A percentile compares a stretch with the other conserved stretches of the same genome.
Evolutionary conservation across 164 flowering plant species (phyloP).

Genomic region (Cinnamomum chago): DNA sequence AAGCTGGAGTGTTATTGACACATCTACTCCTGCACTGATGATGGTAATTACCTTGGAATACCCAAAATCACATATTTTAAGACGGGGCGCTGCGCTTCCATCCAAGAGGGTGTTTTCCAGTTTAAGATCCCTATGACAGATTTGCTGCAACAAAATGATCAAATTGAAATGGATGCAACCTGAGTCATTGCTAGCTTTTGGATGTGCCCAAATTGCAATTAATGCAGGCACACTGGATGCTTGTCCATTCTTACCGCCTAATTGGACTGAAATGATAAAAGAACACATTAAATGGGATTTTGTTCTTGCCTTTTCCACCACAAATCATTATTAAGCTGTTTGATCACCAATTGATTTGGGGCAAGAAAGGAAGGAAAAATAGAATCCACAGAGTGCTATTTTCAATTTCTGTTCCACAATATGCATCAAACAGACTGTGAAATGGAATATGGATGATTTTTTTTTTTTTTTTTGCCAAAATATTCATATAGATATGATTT

Average conservation of each 20-base stretch:
- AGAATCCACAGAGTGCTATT: too few relatives aligned
- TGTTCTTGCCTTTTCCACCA: not conserved
- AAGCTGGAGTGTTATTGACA: not conserved
- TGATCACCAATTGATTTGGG: not conserved
- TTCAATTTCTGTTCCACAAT: too few relatives aligned
- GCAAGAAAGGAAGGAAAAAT: too few relatives aligned
- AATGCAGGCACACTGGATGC: not conserved
- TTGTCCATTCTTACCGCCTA: not conserved
- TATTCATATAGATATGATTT: not conserved
- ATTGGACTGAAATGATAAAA: not conserved
- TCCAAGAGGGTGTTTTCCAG: conserved; percentile 78
- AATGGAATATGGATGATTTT: too few relatives aligned
- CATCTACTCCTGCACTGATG: not conserved
- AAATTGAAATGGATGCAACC: not conserved
- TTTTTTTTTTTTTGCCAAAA: too few relatives aligned
- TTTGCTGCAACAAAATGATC: conserved; percentile 40
- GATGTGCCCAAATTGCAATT: not conserved
- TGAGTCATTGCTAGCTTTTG: not conserved
- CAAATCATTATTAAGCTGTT: not conserved
- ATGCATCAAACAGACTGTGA: too few relatives aligned
- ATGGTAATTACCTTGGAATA: conserved; percentile 58
- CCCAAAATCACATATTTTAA: conserved; percentile 84
- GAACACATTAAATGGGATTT: too few relatives aligned
- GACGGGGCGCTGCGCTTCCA: conserved; percentile 64
- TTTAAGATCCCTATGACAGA: conserved; percentile 82